Base-by-base conservation (phyloP, 2,329 filamentous ascomycete genomes). In the Beauveria medogensis region DNA sequence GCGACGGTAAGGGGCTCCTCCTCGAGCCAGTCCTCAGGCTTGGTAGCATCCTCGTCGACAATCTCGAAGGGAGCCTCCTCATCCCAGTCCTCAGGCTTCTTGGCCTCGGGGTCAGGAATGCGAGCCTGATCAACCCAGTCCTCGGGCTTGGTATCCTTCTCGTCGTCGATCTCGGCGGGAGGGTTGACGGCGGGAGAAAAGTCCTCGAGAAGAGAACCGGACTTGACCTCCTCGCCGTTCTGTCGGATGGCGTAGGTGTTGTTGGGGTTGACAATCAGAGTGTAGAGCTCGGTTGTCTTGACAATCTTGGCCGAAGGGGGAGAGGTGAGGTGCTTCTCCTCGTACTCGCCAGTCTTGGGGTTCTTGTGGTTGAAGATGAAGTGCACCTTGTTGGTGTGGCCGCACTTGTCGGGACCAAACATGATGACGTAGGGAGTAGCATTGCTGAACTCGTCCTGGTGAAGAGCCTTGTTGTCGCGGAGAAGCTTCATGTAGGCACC, bases 331-430 rank as follows among this genome's bases (percentile, higher is more conserved):
- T 99, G 94, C 88, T 99, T 99, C 90, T 99, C 94, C 85, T 99
- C 93, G 72, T 99, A 99, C 78, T 97, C 91, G 81, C 93, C 93
- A 52, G 92, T 97, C 90, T 96, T 97, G 74, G 94, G 94, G 86
- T 97, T 99, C 90, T 97, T 99, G 89, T 99, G 94, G 80, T 95
- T 94, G 87, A 99, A 96, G 77, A 99, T 99, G 81, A 99, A 96
- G 78, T 86, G 84, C 58, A 95, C 90, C 89, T 97, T 97, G 88
- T 99, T 99, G 77, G 91, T 97, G 75, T 91, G 85, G 77, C 94
- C 94, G 76, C 94, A 99, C 88, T 97, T 97, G 83, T 99, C 94
- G 70, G 94, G 94, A 68, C 94, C 94, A 75, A 99, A 99, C 94
- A 99, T 99, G 84, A 99, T 96, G 69, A 99, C 90, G 74, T 99